These are phyloP conservation scores for Silene coronaria DNA, from an alignment of 179 eudicot species.

Conservation along the genomic window DNA sequence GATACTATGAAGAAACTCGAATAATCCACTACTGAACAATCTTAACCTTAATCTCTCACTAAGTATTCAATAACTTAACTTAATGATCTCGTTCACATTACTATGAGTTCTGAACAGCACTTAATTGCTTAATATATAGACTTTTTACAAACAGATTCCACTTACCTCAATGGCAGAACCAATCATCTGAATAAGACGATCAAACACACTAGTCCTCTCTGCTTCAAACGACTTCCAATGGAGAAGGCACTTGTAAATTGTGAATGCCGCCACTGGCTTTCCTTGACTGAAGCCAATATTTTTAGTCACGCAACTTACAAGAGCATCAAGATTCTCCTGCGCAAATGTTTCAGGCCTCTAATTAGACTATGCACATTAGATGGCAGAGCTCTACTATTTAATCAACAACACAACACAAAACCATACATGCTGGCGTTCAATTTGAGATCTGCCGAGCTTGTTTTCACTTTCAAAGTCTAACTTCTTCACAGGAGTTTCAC, in stretches of 20 bases:
- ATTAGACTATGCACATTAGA: slow-evolving; percentile 8
- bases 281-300: slow-evolving; percentile 87
- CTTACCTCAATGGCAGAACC: slow-evolving; percentile 79
- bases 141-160: background rate
- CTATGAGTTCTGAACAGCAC: no score
- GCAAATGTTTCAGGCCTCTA: slow-evolving; percentile 4
- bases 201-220: slow-evolving; percentile 81
- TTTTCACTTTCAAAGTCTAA: slow-evolving; percentile 46
- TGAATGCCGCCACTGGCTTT: slow-evolving; percentile 86
- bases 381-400: slow-evolving; percentile 6
- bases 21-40: no score
- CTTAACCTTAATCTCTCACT: no score
- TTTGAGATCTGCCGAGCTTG: slow-evolving; percentile 47
- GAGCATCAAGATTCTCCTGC: slow-evolving; percentile 69
- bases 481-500: slow-evolving; percentile 22
- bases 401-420: background rate
- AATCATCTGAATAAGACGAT: slow-evolving; percentile 77
- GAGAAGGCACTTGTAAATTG: slow-evolving; percentile 81
- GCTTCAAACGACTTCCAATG: slow-evolving; percentile 87
- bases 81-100: no score
- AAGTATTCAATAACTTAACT: no score
- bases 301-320: slow-evolving; percentile 54
- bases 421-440: slow-evolving; percentile 75
- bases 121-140: background rate
- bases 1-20: no score